Evolutionary conservation across 768 basidiomycete genomes (phyloP), one percentile per base, ranked within the genome.

Genomic region (Boletellus emodensis): DNA sequence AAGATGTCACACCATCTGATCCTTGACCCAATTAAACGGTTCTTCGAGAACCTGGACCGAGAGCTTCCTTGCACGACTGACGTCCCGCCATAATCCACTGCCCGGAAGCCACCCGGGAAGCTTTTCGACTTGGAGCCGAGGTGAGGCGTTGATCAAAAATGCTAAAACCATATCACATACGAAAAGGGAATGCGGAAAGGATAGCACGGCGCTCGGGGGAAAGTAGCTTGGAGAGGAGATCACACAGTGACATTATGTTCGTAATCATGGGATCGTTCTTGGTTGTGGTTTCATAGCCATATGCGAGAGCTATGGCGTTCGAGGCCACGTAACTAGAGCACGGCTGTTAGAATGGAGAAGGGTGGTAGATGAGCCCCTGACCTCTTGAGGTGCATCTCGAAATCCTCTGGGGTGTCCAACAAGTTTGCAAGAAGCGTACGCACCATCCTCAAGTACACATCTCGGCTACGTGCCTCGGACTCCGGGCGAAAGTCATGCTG

Each of bases 401-500:
- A 30, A 11, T 42, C 30, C 14, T 9, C 40, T 12, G 40, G 40
- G 15, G 28, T 4, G 15, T 30, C 40, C 26, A 42, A 24, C 40
- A 42, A 17, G 28, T 42, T 30, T 10, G n/a, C n/a, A 12, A 42
- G 40, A 8, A 42, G 40, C 1, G 26, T 30, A 12, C 26, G 40
- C n/a, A 30, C 40, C n/a, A 15, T 42, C 40, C n/a, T 42, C 28
- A 17, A 17, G 11, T 17, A 42, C 17, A 42, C 17, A n/a, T 30
- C 40, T 30, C 30, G 40, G 11, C 26, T 28, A 12, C 40, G 40
- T 10, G 41, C 30, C 45, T 56, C 60, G 15, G 58, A 54, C 17
- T 42, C 40, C n/a, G 28, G 26, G 12, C 57, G 60, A 28, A 71
- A 53, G 22, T 61, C 59, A 7, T 66, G 61, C 17, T 64, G 66